Evolutionary conservation across 2,329 filamentous ascomycete species (phyloP), one percentile per base, ranked within the genome.

Genomic region (Aspergillus texensis): DNA sequence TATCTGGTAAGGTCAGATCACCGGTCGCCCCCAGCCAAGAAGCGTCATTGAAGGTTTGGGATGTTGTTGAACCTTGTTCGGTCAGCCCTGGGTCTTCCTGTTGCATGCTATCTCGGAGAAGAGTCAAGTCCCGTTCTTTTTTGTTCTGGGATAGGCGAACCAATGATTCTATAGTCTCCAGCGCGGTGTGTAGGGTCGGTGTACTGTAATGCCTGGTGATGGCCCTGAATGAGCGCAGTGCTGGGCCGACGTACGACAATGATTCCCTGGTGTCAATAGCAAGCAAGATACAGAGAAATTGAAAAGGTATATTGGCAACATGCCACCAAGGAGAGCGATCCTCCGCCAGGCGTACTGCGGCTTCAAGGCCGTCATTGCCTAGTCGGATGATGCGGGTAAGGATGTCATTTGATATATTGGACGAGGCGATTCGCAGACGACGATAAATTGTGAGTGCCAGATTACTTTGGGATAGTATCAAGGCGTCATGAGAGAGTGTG

Each of bases 221-320:
- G 0, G 30, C 62, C 50, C 34, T 60, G 19, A 64, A 57, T 10
- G 60, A 54, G 14, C 55, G 46, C 62, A 64, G 43, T 5, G 62
- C 60, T 6, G 54, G 36, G 4, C 56, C 28, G 4, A 64, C 56
- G 6, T 41, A 39, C 19, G 56, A 55, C 14, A 64, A 9, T 19
- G 55, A 56, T 34, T 64, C 63, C 21, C 26, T 36, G 6, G 57
- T 57, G 34, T 62, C 59, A 21, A 65, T 62, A 9, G 65, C 62
- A 14, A 66, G 50, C 34, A 66, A 28, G 16, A 62, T 60, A 43
- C 65, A 66, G 16, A 60, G 48, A 30, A 65, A 59, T 28, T 64
- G 65, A 12, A 66, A 66, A 4, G 62, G 66, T n/a, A 68, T 65
- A 26, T 68, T 67, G 41, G 62, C 60, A 24, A 68, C 64, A 28